Base-by-base conservation (phyloP, 176 grass and related monocot genomes). In the Phragmites australis region DNA sequence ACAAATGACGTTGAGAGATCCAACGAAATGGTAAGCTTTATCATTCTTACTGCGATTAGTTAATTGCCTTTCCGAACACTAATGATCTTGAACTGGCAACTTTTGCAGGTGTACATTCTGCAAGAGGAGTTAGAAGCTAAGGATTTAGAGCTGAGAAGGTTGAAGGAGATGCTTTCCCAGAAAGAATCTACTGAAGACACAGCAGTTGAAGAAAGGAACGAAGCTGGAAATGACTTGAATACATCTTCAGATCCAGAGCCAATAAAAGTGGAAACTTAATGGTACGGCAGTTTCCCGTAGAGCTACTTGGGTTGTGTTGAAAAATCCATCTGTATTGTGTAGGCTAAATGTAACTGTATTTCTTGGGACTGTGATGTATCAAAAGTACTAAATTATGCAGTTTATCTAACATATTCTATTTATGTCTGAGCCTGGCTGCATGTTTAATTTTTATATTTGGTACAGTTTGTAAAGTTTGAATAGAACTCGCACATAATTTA, bases 1-100 rank as follows among this genome's bases (percentile, higher is more conserved):
- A 91, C 89, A 77, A 95, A 95, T 59, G 93, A 95, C 8, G 84
- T 96, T 4, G 97, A 96, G 85, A 94, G 97, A 91, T 99, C 97
- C 79, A 99, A 99, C 68, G 97, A 99, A 83, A 84, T 96, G 97
- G 97, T 99, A 85, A 76, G 60, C 56, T 55, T 42, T 1, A 17
- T 61, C 39, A 5, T 50, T 62, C 6, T 47, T 47, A 50, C 31
- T 23, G 8, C 11, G 77, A 41, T 30, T 29, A 52, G 51, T 57
- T 34, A 27, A 37, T 23, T 82, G n/a, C 39, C 29, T 39, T 30
- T 26, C 19, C 37, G 14, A 31, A 66, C 29, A 6, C 49, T 78
- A 31, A 44, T 29, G 50, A 63, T 23, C 53, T 57, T 51, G 19
- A 11, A 57, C 65, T 56, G 3, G 12, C 48, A 32, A 51, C 23